Evolutionary conservation across 2,329 filamentous ascomycete genomes (phyloP).

Genomic region (Paraphaeosphaeria sporulosa): DNA sequence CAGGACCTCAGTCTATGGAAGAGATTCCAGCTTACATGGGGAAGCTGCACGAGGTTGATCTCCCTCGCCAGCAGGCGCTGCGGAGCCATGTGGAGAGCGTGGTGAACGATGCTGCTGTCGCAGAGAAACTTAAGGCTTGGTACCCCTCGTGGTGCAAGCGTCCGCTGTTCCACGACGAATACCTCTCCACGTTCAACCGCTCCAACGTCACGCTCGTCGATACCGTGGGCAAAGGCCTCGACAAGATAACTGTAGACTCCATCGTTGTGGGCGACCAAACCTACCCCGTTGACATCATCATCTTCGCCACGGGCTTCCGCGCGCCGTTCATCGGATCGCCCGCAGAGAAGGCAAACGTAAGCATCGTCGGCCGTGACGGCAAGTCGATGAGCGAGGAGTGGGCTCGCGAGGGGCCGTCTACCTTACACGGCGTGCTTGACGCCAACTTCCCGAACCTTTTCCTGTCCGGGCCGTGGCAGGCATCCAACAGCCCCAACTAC

Average conservation of each 20-base stretch:
- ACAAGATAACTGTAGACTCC: constrained; percentile 48
- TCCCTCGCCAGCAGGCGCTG: constrained; percentile 45
- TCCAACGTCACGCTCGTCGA: constrained; percentile 67
- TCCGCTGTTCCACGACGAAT: constrained; percentile 68
- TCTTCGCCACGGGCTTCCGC: constrained; percentile 57
- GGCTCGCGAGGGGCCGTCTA: constrained; percentile 52
- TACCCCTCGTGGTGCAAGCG: constrained; percentile 71
- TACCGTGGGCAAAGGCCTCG: constrained; percentile 63
- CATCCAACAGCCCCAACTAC: constrained; percentile 20
- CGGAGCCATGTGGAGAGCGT: constrained; percentile 57
- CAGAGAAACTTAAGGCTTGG: constrained; percentile 64
- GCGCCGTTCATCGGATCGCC: constrained; percentile 9
- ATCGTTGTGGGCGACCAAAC: constrained; percentile 58
- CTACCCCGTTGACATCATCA: constrained; percentile 58
- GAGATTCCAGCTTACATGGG: constrained; percentile 39
- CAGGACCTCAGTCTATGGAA: constrained; percentile 14
- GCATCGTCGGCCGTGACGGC: constrained; percentile 56
- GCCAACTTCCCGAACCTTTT: constrained; percentile 30
- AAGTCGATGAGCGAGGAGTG: constrained; percentile 57
- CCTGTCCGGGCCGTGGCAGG: constrained; percentile 28
- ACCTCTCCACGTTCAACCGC: constrained; percentile 66
- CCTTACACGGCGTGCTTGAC: constrained; percentile 58
- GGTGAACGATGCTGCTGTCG: constrained; percentile 62
- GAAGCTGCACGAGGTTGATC: constrained; percentile 20
- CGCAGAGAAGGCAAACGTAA: constrained; percentile 36